Evolutionary conservation across 352 stramenopile species (phyloP).

Genomic region (Phytophthora kernoviae): DNA sequence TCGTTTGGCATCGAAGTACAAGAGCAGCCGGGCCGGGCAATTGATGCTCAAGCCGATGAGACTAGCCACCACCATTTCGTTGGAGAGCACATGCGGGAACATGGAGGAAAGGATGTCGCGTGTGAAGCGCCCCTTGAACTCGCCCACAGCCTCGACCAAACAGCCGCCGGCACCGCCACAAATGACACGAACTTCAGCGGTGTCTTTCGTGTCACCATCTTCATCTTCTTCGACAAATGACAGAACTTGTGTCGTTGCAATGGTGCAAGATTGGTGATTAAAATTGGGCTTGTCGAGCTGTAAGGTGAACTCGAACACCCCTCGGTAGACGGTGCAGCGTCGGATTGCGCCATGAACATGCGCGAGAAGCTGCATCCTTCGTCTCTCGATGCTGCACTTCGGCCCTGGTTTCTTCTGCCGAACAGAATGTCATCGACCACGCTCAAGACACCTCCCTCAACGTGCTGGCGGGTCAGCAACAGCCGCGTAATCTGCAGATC

Average conservation of each 20-base stretch:
- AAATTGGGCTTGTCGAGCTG: conserved; percentile 35
- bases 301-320: conserved; percentile 32
- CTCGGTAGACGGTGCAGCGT: conserved; percentile 16
- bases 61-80: conserved; percentile 29
- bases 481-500: conserved; percentile 26
- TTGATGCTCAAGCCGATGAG: conserved; percentile 29
- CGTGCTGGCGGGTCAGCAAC: conserved; percentile 19
- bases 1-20: conserved; percentile 1
- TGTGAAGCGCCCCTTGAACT: conserved; percentile 31
- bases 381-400: conserved; percentile 8
- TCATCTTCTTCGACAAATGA: conserved; percentile 22
- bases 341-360: conserved; percentile 35
- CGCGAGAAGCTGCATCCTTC: conserved; percentile 34
- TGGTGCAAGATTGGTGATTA: conserved; percentile 29
- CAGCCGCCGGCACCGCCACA: conserved; percentile 17
- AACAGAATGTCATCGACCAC: conserved; percentile 27
- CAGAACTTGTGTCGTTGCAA: conserved; percentile 33
- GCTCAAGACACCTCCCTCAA: conserved; percentile 18
- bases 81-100: conserved; percentile 27
- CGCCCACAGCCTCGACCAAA: conserved; percentile 23
- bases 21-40: background rate
- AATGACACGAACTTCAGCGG: conserved; percentile 17
- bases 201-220: conserved; percentile 22
- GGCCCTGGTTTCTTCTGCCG: conserved; percentile 13
- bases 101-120: conserved; percentile 32